Conservation (phyloP, 441 rosid species). For the Cnidoscolus chayamansa region DNA sequence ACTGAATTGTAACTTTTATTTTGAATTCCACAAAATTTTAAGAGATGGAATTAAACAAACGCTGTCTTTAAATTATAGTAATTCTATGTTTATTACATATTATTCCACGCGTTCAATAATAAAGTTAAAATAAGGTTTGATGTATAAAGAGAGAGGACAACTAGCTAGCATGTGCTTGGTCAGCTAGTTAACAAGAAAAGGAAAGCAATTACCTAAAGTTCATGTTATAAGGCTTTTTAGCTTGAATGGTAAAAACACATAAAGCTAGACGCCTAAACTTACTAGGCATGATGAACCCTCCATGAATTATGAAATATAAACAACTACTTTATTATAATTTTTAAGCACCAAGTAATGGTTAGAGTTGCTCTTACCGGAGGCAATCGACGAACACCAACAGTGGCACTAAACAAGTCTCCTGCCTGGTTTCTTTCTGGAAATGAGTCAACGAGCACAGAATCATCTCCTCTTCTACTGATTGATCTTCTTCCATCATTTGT, state of each 20-base stretch:
- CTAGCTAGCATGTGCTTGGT: too few relatives aligned
- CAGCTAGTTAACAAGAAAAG: neutral
- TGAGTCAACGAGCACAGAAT: constrained; percentile 40
- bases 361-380: constrained; percentile 51
- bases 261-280: neutral
- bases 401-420: constrained; percentile 66
- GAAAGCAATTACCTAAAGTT: constrained; percentile 5
- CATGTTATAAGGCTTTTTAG: neutral
- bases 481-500: constrained; percentile 58
- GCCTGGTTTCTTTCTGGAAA: constrained; percentile 69
- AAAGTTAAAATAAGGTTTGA: too few relatives aligned
- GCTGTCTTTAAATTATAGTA: too few relatives aligned
- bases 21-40: too few relatives aligned
- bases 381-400: constrained; percentile 49
- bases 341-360: neutral
- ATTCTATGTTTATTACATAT: too few relatives aligned
- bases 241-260: neutral
- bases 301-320: neutral
- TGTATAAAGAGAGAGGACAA: too few relatives aligned
- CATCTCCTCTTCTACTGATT: constrained; percentile 49
- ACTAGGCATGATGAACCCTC: neutral
- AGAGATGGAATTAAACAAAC: too few relatives aligned
- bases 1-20: too few relatives aligned
- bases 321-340: neutral
- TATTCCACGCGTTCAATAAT: too few relatives aligned